Base-by-base conservation (phyloP, 805 yeast genomes). In the Grigorovia jiainica region DNA sequence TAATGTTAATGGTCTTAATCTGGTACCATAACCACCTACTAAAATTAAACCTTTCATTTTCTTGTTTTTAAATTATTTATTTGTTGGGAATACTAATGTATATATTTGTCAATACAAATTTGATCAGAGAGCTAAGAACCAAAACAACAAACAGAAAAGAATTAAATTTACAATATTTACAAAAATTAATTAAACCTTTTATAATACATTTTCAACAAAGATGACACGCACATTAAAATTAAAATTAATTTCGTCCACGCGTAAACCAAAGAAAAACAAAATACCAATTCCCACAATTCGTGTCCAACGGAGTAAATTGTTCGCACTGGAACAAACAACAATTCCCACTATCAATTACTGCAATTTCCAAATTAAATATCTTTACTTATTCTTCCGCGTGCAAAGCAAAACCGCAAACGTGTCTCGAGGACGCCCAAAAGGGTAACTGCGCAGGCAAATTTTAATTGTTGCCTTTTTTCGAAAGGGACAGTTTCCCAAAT, bases 11-110 rank as follows among this genome's bases (percentile, higher is more conserved):
- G 99, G 99, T 79, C 99, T 89, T 74, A 92, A 83, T 75, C 99
- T 92, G 62, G 99, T 92, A 76, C 99, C 99, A 75, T 89, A 92
- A 70, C 98, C 98, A 65, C 98, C 98, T 58, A 90, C 97, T 67
- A 90, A 81, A 76, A 90, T 90, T 69, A 90, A 79, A 65, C 95
- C 96, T 75, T 87, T 87, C 97, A 87, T 87, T 51, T 33, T 65
- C n/a, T 36, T n/a, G 34, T 11, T 27, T 32, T 15, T 21, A 39
- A 10, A 38, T 3, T 39, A 15, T 40, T 7, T 33, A 34, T 24
- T 36, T 18, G 18, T 8, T 11, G 36, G 18, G 36, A 23, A 31
- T 32, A 23, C 9, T 24, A 32, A 34, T 25, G 34, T 20, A 33
- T 18, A 33, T 27, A 25, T 16, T 30, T n/a, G 35, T 39, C 17